These are phyloP conservation scores for Rehmannia glutinosa DNA, from an alignment of 257 asterid genomes.

Conservation along the genomic window DNA sequence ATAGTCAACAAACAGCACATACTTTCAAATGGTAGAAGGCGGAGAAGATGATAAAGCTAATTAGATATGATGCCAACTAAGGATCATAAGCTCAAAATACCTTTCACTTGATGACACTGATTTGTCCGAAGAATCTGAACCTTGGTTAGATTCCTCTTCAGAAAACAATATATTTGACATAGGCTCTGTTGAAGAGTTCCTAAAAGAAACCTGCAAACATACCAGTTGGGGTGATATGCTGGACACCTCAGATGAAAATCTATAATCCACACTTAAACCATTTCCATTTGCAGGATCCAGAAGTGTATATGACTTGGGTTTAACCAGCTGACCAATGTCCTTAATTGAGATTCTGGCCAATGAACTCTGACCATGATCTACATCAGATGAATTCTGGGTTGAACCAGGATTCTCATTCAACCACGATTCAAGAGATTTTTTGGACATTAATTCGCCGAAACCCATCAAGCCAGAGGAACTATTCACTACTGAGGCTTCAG, in stretches of 20 bases:
- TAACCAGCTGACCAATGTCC: constrained; percentile 65
- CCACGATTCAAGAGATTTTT: constrained; percentile 86
- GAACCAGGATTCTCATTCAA: constrained; percentile 67
- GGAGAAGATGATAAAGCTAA: constrained; percentile 8
- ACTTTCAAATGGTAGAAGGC: not conserved
- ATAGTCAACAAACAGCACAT: constrained; percentile 1
- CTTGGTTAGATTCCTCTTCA: constrained; percentile 53
- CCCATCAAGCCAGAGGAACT: constrained; percentile 43
- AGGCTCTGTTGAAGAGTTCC: constrained; percentile 60
- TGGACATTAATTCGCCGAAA: constrained; percentile 70
- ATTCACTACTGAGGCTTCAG: constrained; percentile 28
- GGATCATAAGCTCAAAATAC: constrained; percentile 28
- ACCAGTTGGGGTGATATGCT: constrained; percentile 53
- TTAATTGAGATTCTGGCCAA: constrained; percentile 86
- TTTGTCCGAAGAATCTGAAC: constrained; percentile 52
- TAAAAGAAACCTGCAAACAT: constrained; percentile 64
- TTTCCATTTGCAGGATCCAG: constrained; percentile 79
- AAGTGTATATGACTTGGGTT: constrained; percentile 61
- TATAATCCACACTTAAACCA: constrained; percentile 71
- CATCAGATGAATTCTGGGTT: constrained; percentile 39
- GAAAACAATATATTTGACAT: constrained; percentile 57
- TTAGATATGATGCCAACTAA: not conserved
- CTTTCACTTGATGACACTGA: constrained; percentile 45
- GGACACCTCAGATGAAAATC: constrained; percentile 70
- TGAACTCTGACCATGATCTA: constrained; percentile 44